These are phyloP conservation scores for Lasiosphaeria ovina DNA, from an alignment of 495 filamentous ascomycete species.

Conservation along the genomic window DNA sequence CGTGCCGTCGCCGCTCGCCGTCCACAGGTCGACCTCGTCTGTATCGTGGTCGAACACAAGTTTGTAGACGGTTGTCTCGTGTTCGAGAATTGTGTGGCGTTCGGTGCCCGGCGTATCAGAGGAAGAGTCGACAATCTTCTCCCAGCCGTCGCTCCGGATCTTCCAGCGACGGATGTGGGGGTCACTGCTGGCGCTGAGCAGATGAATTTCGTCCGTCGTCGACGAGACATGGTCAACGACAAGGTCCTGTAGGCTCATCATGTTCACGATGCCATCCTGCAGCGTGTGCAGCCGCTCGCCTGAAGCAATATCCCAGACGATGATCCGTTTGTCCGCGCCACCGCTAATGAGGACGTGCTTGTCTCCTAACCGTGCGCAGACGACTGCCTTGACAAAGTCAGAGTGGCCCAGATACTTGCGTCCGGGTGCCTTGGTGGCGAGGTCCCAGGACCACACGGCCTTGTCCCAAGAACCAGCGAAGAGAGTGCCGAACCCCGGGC, in stretches of 20 bases:
- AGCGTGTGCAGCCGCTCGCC: slow-evolving; percentile 69
- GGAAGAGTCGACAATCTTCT: slow-evolving; percentile 42
- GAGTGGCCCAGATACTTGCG: slow-evolving; percentile 72
- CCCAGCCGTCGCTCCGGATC: slow-evolving; percentile 44
- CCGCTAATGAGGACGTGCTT: slow-evolving; percentile 76
- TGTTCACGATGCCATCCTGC: slow-evolving; percentile 62
- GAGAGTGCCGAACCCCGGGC: slow-evolving; percentile 51
- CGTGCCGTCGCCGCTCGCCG: slow-evolving; percentile 82
- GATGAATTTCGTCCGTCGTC: slow-evolving; percentile 45
- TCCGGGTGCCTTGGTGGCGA: slow-evolving; percentile 48
- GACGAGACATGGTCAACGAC: slow-evolving; percentile 62
- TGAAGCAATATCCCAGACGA: slow-evolving; percentile 72
- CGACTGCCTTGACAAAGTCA: slow-evolving; percentile 85
- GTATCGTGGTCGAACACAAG: slow-evolving; percentile 54
- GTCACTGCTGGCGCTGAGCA: slow-evolving; percentile 82
- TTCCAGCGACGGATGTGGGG: slow-evolving; percentile 77
- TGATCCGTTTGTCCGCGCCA: slow-evolving; percentile 79
- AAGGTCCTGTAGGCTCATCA: slow-evolving; percentile 73
- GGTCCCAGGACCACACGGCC: slow-evolving; percentile 77
- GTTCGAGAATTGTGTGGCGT: slow-evolving; percentile 65
- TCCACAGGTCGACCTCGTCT: slow-evolving; percentile 71
- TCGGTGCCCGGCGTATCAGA: slow-evolving; percentile 39
- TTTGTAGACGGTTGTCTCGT: slow-evolving; percentile 87
- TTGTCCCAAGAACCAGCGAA: slow-evolving; percentile 96
- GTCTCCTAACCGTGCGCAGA: slow-evolving; percentile 52